Percentiles rank a stretch among this genome's conserved stretches.
phyloP scores from a whole-genome alignment of 1,139 yeast species.

The Schwanniomyces etchellsii region DNA sequence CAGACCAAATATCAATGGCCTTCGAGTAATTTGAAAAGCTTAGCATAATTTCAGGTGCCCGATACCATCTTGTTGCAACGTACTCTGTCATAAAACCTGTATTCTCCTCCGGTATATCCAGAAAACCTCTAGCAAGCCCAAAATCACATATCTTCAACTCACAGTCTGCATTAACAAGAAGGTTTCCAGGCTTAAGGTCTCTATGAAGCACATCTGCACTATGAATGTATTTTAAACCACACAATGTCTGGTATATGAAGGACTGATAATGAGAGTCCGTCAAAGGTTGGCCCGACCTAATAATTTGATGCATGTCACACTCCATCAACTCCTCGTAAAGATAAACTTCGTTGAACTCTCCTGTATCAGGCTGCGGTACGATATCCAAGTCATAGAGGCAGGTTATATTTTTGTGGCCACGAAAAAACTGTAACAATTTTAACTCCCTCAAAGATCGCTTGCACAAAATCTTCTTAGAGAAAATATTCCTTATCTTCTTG shows the following conservation, averaged over 20 bases:
- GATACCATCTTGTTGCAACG: conserved; percentile 91
- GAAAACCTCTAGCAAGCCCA: conserved; percentile 81
- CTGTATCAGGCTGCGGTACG: conserved; percentile 63
- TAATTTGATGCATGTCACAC: conserved; percentile 96
- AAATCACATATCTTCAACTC: conserved; percentile 88
- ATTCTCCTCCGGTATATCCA: conserved; percentile 43
- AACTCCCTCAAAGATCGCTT: conserved; percentile 87
- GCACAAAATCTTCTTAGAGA: conserved; percentile 80
- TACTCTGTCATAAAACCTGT: conserved; percentile 98
- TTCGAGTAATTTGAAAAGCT: conserved; percentile 89
- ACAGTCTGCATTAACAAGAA: conserved; percentile 85
- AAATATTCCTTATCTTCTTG: conserved; percentile 89
- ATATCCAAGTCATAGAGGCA: conserved; percentile 92
- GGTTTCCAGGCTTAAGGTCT: conserved; percentile 83
- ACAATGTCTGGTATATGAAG: conserved; percentile 84
- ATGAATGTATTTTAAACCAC: conserved; percentile 82
- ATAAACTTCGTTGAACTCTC: conserved; percentile 83
- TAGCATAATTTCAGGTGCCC: conserved; percentile 97
- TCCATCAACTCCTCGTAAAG: conserved; percentile 95
- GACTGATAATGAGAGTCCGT: conserved; percentile 95
- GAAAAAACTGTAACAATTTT: conserved; percentile 79
- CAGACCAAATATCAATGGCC: conserved; percentile 96
- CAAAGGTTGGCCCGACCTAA: conserved; percentile 86
- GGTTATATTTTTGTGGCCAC: conserved; percentile 91
- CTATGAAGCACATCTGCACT: conserved; percentile 88